Evolutionary conservation across 2,329 filamentous ascomycete species (phyloP).

Genomic region (Clarireedia homoeocarpa): DNA sequence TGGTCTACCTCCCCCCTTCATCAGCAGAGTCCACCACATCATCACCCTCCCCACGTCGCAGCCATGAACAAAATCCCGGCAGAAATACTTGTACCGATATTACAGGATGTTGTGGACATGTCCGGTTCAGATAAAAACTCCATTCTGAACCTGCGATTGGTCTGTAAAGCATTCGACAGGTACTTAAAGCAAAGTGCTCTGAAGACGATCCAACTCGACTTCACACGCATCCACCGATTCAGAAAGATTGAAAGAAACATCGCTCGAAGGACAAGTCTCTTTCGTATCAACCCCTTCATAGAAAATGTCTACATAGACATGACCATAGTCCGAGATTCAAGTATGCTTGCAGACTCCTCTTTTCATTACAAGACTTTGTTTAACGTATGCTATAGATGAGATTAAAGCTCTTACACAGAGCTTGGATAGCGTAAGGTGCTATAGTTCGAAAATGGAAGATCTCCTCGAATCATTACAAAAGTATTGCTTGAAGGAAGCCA

Average conservation of each 20-base stretch:
- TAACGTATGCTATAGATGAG: slow-evolving; percentile 34
- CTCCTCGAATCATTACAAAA: slow-evolving; percentile 38
- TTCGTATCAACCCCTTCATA: slow-evolving; percentile 36
- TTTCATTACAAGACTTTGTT: too few relatives aligned
- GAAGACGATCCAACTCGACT: slow-evolving; percentile 42
- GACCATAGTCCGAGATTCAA: slow-evolving; percentile 44
- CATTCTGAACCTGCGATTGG: slow-evolving; percentile 38
- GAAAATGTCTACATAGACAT: slow-evolving; percentile 44
- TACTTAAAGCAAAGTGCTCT: slow-evolving; percentile 39
- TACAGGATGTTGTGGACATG: slow-evolving; percentile 35
- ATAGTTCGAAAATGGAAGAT: slow-evolving; percentile 36
- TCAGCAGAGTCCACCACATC: neutral
- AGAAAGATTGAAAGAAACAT: neutral
- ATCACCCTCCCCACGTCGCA: neutral
- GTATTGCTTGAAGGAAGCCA: slow-evolving; percentile 41
- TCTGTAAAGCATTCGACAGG: slow-evolving; percentile 42
- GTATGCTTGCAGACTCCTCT: slow-evolving; percentile 26
- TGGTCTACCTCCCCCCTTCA: neutral
- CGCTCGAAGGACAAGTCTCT: slow-evolving; percentile 34
- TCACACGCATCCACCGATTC: slow-evolving; percentile 35
- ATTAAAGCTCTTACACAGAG: slow-evolving; percentile 40
- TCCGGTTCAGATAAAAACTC: slow-evolving; percentile 36
- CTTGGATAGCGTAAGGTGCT: slow-evolving; percentile 34
- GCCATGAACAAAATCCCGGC: slow-evolving; percentile 39
- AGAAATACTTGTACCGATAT: slow-evolving; percentile 41